Evolutionary conservation across 179 eudicot species (phyloP).

Genomic region (Spinacia oleracea): DNA sequence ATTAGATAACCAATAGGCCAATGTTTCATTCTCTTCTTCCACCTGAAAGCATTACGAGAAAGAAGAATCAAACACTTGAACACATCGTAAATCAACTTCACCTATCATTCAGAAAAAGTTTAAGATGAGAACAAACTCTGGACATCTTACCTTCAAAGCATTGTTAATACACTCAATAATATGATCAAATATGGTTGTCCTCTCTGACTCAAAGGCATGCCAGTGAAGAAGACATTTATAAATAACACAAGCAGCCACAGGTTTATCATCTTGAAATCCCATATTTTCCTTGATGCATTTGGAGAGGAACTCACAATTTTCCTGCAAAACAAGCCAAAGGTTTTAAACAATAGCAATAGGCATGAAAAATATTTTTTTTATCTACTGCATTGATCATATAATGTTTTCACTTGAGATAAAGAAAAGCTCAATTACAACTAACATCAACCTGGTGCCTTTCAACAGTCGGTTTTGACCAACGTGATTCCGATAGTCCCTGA

Average conservation of each 20-base stretch:
- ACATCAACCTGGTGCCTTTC: slow-evolving; percentile 77
- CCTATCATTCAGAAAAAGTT: neutral
- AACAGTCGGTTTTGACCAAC: slow-evolving; percentile 65
- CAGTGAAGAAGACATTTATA: slow-evolving; percentile 94
- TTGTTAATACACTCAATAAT: slow-evolving; percentile 79
- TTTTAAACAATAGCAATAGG: slow-evolving; percentile 21
- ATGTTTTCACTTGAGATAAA: neutral
- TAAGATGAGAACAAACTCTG: neutral
- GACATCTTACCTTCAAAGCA: slow-evolving; percentile 63
- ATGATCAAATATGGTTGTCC: slow-evolving; percentile 89
- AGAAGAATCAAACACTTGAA: neutral
- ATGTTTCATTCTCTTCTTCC: slow-evolving; percentile 67
- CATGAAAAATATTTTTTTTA: neutral
- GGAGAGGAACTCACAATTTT: slow-evolving; percentile 75
- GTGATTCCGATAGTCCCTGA: slow-evolving; percentile 76
- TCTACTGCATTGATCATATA: neutral
- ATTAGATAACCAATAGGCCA: slow-evolving; percentile 97
- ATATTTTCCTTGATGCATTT: slow-evolving; percentile 82
- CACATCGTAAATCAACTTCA: neutral
- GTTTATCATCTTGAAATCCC: slow-evolving; percentile 95
- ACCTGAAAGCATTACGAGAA: slow-evolving; percentile 45
- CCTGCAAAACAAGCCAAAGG: slow-evolving; percentile 44
- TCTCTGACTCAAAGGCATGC: slow-evolving; percentile 96
- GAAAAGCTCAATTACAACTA: neutral
- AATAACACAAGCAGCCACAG: slow-evolving; percentile 89